Percentiles rank a stretch among this genome's conserved stretches.
These are phyloP conservation scores for Fusarium verrucosum DNA, from an alignment of 2,329 filamentous ascomycete genomes.

Conservation along the genomic window DNA sequence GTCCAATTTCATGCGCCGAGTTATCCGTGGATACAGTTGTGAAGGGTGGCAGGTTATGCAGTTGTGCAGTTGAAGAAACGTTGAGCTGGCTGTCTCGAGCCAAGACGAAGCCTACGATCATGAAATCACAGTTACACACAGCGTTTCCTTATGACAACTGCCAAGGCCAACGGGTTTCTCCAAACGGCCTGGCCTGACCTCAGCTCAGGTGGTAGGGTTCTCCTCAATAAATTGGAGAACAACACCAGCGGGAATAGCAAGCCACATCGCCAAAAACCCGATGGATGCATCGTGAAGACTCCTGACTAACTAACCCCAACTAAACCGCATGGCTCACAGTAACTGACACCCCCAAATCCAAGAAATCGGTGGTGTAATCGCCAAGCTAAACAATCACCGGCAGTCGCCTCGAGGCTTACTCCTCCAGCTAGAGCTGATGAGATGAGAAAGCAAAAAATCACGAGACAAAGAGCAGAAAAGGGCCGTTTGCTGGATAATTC, in stretches of 20 bases:
- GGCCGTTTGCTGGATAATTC: conserved; percentile 5
- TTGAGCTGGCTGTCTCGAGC: not conserved
- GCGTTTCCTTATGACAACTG: conserved; percentile 17
- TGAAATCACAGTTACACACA: conserved; percentile 18
- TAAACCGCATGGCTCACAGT: not conserved
- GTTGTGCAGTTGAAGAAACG: not conserved
- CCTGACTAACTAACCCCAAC: not conserved
- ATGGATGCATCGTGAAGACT: not conserved
- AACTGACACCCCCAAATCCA: not conserved
- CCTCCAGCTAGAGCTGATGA: not conserved
- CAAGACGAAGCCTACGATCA: conserved; percentile 1
- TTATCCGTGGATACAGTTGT: conserved; percentile 8
- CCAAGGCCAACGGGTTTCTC: conserved; percentile 34
- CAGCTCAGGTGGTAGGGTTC: conserved; percentile 21
- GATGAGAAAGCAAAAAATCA: too few relatives aligned
- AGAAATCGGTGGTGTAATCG: not conserved
- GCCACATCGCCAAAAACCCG: not conserved
- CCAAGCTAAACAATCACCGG: conserved; percentile 25
- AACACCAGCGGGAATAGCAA: conserved; percentile 13
- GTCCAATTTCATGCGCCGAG: conserved; percentile 34
- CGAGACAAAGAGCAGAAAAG: conserved; percentile 5
- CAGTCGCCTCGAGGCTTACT: not conserved
- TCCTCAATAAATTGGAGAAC: conserved; percentile 41
- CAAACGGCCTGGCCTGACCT: conserved; percentile 23
- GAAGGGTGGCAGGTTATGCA: conserved; percentile 1